Base-by-base conservation (phyloP, 1,284 basidiomycete genomes). In the Sporisorium sorghi region DNA sequence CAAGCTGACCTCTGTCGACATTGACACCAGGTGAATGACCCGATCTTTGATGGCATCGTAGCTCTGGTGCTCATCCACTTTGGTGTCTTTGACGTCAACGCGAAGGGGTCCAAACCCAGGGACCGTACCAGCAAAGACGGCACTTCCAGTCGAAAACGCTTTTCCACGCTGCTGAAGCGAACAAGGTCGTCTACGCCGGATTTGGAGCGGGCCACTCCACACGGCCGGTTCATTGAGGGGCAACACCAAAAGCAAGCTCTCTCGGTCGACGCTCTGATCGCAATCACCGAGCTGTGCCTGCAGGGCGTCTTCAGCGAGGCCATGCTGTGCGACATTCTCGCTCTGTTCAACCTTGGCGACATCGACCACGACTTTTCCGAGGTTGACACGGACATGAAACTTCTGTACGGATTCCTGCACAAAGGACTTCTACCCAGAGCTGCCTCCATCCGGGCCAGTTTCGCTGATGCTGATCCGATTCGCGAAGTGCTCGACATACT, bases 271-370 rank as follows among this genome's bases (percentile, higher is more conserved):
- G 46, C 44, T 9, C 50, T 68, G 9, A 26, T 48, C 4, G 54
- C 58, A 2, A 40, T 58, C 21, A 54, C 52, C 49, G 58, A 61
- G 26, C 58, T 68, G 2, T 68, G 65, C 28, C 21, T 61, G 9
- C 48, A 58, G 15, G 49, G 58, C 26, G 49, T 57, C 12, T 43
- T 68, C 14, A 26, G 49, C 30, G 23, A 19, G 15, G 37, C 42
- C 9, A 21, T 60, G 12, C 58, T 60, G 1, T 17, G 32, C 21
- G 53, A 60, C 12, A 33, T 68, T 5, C 40, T 68, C 3, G 48
- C 50, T 14, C 53, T 68, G 2, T 68, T 68, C 37, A 40, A 44
- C 39, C 50, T 68, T 17, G 65, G 58, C 30, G 58, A 68, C 37
- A 44, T 59, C 39, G 58, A 58, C 11, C 35, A 26, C 7, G 50